Base-by-base conservation (phyloP, 371 early-diverging fungal species). In the Chytridium lagenaria region DNA sequence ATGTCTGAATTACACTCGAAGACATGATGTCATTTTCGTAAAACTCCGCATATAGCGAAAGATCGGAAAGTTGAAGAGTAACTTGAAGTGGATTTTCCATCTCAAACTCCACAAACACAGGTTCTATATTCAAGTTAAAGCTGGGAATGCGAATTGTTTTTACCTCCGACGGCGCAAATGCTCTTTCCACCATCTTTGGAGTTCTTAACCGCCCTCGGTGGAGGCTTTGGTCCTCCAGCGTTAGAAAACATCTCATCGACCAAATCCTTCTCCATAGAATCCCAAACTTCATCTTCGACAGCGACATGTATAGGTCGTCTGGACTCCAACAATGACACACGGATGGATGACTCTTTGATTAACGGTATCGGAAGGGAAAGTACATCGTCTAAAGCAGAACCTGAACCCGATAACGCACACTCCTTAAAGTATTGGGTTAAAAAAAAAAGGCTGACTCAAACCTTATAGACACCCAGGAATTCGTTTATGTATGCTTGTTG, bases 401-500 rank as follows among this genome's bases (percentile, higher is more conserved):
- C 52, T 1, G 75, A 39, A 3, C 30, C 30, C 2, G 26, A 23
- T 26, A 31, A 50, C 34, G 28, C 68, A 51, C 37, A 1, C 16
- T 51, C 33, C 38, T 59, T 19, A 10, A 16, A 28, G 67, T 26
- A 2, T 38, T 31, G 23, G n/a, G 63, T 15, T 50, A 33, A 67
- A 33, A 31, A 36, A 70, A 23, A 30, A 51, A 59, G 40, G 26
- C 16, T 39, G 26, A 31, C 31, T 10, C 31, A 30, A 34, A 77
- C 78, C 78, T 90, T 86, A 77, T 92, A 94, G 23, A 93, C 89
- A 69, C 87, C 89, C 64, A 93, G 67, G 68, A 94, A 93, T 68
- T 94, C 93, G 50, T 87, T 84, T 69, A 93, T 81, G 79, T 93
- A 92, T 0, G 89, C 84, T 0, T 85, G 80, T 76, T 94, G 95